Evolutionary conservation across 305 asterid genomes (phyloP).

Genomic region (Solanum hybrid): DNA sequence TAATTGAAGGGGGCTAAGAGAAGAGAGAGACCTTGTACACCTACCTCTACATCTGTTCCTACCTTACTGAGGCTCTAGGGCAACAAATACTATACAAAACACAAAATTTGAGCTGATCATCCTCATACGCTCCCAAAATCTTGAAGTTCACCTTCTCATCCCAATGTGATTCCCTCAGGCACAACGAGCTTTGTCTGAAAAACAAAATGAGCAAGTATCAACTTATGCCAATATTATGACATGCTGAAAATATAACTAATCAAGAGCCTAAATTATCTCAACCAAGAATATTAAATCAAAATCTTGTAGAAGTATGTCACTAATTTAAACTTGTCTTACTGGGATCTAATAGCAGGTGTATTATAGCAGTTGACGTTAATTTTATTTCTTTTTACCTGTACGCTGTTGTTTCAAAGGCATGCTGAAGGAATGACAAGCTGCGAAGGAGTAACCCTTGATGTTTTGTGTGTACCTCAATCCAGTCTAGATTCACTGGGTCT

Average conservation of each 20-base stretch:
- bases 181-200: conserved; percentile 25
- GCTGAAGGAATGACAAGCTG: conserved; percentile 17
- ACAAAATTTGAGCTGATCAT: conserved; percentile 17
- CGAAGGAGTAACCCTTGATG: not conserved
- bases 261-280: not conserved
- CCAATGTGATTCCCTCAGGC: conserved; percentile 12
- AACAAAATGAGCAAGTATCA: conserved; percentile 15
- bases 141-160: conserved; percentile 18
- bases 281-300: conserved; percentile 1
- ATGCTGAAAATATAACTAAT: not conserved
- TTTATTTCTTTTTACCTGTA: conserved; percentile 30
- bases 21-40: conserved; percentile 41
- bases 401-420: conserved; percentile 25
- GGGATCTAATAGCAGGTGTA: not conserved
- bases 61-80: conserved; percentile 26
- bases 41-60: conserved; percentile 40
- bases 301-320: not conserved
- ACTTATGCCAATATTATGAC: not conserved
- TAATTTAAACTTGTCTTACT: not conserved
- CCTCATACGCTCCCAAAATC: conserved; percentile 18
- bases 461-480: conserved; percentile 24
- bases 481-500: conserved; percentile 25
- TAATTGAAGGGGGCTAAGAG: not conserved
- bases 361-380: not conserved
- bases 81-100: conserved; percentile 29